A percentile compares a stretch with the other conserved stretches of the same genome.
These are phyloP conservation scores for Russula compacta DNA, from an alignment of 768 basidiomycete genomes.

Conservation along the genomic window DNA sequence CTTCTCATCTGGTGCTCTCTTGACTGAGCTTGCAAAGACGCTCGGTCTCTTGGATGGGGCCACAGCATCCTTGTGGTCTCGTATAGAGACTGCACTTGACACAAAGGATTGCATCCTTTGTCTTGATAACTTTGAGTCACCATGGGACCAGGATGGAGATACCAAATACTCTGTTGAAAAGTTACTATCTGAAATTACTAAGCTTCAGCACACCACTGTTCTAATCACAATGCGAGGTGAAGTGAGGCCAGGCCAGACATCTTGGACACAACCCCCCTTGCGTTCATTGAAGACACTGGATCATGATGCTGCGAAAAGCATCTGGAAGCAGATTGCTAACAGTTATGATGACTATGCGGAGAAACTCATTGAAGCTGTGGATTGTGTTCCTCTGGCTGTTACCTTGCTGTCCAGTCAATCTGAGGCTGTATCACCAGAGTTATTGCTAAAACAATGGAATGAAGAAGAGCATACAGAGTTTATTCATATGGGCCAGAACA, in stretches of 20 bases:
- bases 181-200: not conserved
- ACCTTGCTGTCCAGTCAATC: not conserved
- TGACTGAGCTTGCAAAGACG: not conserved
- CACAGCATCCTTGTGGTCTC: not conserved
- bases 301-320: not conserved
- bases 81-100: not conserved
- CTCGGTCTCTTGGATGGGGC: not conserved
- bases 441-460: not conserved
- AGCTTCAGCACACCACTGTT: not conserved
- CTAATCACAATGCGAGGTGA: constrained; percentile 8
- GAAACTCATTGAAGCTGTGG: too few species aligned
- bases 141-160: constrained; percentile 25
- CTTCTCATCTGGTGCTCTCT: not conserved
- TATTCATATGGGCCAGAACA: not conserved
- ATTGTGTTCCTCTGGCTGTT: not conserved
- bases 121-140: constrained; percentile 36
- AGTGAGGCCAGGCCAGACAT: not conserved
- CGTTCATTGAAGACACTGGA: not conserved
- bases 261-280: not conserved
- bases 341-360: too few species aligned
- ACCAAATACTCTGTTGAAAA: not conserved
- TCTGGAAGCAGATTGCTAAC: too few species aligned
- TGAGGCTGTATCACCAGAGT: not conserved
- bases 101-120: constrained; percentile 23
- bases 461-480: not conserved